Conservation (phyloP, 2,329 filamentous ascomycete genomes). For the Verruconis gallopava region DNA sequence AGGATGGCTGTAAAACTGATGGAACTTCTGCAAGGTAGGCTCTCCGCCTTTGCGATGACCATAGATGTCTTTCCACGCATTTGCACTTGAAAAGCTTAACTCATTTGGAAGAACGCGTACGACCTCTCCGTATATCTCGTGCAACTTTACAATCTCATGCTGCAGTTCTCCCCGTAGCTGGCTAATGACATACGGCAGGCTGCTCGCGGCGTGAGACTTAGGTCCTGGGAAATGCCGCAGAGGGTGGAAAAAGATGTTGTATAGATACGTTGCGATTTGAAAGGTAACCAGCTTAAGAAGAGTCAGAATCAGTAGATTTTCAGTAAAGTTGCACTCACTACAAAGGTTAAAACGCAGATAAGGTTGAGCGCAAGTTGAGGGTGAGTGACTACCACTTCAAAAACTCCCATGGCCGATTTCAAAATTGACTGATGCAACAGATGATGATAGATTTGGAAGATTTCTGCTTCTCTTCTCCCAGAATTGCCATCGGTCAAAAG, state of each 20-base stretch:
- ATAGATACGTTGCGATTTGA: constrained; percentile 1
- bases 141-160: background rate
- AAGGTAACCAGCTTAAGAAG: background rate
- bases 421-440: too few species aligned
- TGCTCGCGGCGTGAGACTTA: background rate
- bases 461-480: too few species aligned
- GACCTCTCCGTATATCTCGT: constrained; percentile 15
- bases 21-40: background rate
- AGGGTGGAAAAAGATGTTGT: constrained; percentile 10
- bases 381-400: too few species aligned
- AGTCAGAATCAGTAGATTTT: too few species aligned
- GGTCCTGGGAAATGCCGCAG: constrained; percentile 10
- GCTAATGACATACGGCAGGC: background rate
- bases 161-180: background rate
- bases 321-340: too few species aligned
- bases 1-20: background rate
- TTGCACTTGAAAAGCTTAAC: constrained; percentile 13
- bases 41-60: constrained; percentile 11
- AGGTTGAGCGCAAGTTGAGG: too few species aligned
- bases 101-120: constrained; percentile 16
- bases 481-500: too few species aligned
- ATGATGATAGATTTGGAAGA: too few species aligned
- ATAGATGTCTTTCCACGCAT: constrained; percentile 19
- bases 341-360: too few species aligned
- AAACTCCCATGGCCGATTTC: too few species aligned